Evolutionary conservation across 2,329 filamentous ascomycete species (phyloP).

Genomic region (Blastomyces emzantsi): DNA sequence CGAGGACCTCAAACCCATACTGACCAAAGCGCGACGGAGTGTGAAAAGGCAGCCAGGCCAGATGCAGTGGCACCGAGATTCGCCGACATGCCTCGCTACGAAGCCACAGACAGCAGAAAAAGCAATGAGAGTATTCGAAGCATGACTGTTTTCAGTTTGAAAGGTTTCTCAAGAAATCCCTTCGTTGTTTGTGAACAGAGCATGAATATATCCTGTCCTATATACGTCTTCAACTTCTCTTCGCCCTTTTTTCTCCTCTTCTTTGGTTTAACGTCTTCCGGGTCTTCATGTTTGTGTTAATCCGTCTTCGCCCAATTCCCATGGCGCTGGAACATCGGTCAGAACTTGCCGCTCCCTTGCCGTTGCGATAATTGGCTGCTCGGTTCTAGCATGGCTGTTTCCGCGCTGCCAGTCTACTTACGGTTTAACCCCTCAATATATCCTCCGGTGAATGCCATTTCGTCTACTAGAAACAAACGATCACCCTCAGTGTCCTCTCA

Average conservation of each 20-base stretch:
- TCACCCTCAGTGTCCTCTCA: background rate
- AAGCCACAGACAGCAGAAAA: background rate
- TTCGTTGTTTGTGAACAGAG: too few species aligned
- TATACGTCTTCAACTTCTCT: too few species aligned
- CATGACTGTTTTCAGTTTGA: too few species aligned
- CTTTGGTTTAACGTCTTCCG: too few species aligned
- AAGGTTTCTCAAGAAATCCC: too few species aligned
- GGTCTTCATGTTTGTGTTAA: too few species aligned
- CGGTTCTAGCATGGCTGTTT: background rate
- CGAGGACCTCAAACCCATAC: background rate
- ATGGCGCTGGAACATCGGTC: background rate
- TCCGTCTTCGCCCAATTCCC: background rate
- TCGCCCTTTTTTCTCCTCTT: too few species aligned
- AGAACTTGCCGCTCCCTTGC: too few species aligned
- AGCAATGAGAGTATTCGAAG: too few species aligned
- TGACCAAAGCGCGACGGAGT: background rate
- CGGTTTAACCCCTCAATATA: background rate
- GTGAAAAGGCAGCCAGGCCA: too few species aligned
- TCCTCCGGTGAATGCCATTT: slow-evolving; percentile 1
- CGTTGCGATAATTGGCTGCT: background rate
- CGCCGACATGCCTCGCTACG: background rate
- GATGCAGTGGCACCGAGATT: background rate
- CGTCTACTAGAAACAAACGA: background rate
- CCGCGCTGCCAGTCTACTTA: background rate
- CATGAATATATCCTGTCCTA: too few species aligned